phyloP scores from a whole-genome alignment of 2,329 filamentous ascomycete genomes.

The Hymenoscyphus infarciens region DNA sequence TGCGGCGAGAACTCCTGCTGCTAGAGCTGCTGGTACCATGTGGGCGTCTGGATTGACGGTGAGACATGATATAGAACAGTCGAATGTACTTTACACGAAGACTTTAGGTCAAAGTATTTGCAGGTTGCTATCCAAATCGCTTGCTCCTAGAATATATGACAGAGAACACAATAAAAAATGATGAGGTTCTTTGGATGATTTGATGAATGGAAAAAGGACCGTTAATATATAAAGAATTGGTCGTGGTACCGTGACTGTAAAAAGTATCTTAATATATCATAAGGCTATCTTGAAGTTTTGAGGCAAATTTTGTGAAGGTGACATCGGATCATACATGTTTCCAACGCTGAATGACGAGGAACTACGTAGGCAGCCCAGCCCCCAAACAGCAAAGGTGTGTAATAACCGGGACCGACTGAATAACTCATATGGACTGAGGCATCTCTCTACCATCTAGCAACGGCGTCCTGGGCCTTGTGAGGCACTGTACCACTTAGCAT shows the following conservation, averaged over 20 bases:
- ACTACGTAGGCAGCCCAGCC: conserved; percentile 2
- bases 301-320: background rate
- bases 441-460: background rate
- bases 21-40: conserved; percentile 23
- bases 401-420: background rate
- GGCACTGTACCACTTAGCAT: background rate
- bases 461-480: background rate
- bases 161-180: background rate
- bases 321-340: background rate
- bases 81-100: background rate
- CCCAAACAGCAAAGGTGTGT: background rate
- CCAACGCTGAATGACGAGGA: background rate
- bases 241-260: conserved; percentile 2
- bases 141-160: background rate
- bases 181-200: background rate
- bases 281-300: background rate
- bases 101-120: background rate
- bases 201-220: background rate
- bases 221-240: conserved; percentile 4
- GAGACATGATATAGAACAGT: conserved; percentile 21
- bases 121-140: background rate
- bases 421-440: background rate
- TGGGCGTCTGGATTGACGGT: conserved; percentile 20
- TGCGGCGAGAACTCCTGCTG: conserved; percentile 23
- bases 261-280: background rate